A percentile compares a stretch with the other conserved stretches of the same genome.
Evolutionary conservation across 768 basidiomycete genomes (phyloP).

Genomic region (Podaxis sp.): DNA sequence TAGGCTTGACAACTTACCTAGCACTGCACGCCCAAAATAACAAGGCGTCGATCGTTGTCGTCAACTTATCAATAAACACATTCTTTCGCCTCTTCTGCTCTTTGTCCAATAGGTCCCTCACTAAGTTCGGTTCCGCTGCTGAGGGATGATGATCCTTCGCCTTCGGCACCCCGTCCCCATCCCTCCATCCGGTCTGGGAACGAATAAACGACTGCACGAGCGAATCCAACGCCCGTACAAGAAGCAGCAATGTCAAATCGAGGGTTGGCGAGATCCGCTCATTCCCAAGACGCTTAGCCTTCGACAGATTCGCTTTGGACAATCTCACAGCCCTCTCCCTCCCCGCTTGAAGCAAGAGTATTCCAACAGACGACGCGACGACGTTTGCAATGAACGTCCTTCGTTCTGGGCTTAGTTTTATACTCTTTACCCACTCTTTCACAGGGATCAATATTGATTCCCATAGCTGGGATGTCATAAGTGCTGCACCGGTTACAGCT

Average conservation of each 20-base stretch:
- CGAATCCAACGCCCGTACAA: slow-evolving; percentile 69
- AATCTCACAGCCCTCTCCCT: slow-evolving; percentile 28
- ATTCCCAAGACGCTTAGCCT: neutral
- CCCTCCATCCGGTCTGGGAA: slow-evolving; percentile 16
- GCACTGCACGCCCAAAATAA: slow-evolving; percentile 78
- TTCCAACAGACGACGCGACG: slow-evolving; percentile 51
- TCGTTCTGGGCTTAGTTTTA: slow-evolving; percentile 34
- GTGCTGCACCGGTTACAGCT: neutral
- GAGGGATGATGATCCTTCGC: neutral
- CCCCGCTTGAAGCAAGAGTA: slow-evolving; percentile 54
- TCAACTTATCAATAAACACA: slow-evolving; percentile 22
- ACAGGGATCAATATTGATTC: slow-evolving; percentile 11
- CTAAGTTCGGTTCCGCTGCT: slow-evolving; percentile 14
- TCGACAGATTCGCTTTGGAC: slow-evolving; percentile 7
- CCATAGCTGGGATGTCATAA: neutral
- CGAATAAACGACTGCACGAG: slow-evolving; percentile 48
- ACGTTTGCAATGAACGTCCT: slow-evolving; percentile 57
- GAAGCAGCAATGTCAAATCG: slow-evolving; percentile 62
- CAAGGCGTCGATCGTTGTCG: slow-evolving; percentile 57
- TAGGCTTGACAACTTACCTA: slow-evolving; percentile 40
- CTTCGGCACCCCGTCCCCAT: neutral
- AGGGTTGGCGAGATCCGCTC: slow-evolving; percentile 49
- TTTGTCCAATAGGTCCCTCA: slow-evolving; percentile 20
- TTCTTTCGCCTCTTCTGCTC: slow-evolving; percentile 25
- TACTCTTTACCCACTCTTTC: slow-evolving; percentile 8